These are phyloP conservation scores for Exophiala sp. DNA, from an alignment of 2,329 filamentous ascomycete genomes.

Conservation along the genomic window DNA sequence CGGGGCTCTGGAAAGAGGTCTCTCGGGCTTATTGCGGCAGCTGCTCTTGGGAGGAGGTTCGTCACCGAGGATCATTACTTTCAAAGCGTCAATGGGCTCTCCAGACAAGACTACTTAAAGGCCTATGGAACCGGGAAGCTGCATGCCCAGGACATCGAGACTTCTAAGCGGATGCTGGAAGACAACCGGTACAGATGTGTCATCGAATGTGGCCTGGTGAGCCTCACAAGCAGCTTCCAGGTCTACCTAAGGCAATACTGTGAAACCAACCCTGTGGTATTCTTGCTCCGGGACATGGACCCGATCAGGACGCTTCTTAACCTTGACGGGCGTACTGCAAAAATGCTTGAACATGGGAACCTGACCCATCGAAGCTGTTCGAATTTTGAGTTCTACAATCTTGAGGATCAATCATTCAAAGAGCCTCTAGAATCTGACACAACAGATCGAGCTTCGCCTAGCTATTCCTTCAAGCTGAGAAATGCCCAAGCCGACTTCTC, in stretches of 20 bases:
- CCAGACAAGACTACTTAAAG: constrained; percentile 40
- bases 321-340: constrained; percentile 40
- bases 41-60: constrained; percentile 40
- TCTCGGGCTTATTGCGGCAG: constrained; percentile 40
- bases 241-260: constrained; percentile 37
- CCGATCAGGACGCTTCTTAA: constrained; percentile 39
- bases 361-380: constrained; percentile 44
- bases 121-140: constrained; percentile 39
- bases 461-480: constrained; percentile 46
- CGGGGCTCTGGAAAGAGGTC: constrained; percentile 42
- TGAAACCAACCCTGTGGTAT: constrained; percentile 38
- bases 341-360: constrained; percentile 42
- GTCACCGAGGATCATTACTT: constrained; percentile 44
- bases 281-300: constrained; percentile 39
- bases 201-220: constrained; percentile 42
- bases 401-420: constrained; percentile 41
- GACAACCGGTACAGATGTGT: constrained; percentile 40
- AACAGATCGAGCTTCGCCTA: constrained; percentile 40
- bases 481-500: constrained; percentile 56
- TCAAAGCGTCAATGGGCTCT: constrained; percentile 38
- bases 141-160: constrained; percentile 39
- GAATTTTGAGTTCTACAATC: constrained; percentile 45
- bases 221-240: constrained; percentile 39
- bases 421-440: constrained; percentile 25
- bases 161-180: constrained; percentile 41